phyloP scores from a whole-genome alignment of 2,329 filamentous ascomycete species.

The Emericellopsis atlantica region DNA sequence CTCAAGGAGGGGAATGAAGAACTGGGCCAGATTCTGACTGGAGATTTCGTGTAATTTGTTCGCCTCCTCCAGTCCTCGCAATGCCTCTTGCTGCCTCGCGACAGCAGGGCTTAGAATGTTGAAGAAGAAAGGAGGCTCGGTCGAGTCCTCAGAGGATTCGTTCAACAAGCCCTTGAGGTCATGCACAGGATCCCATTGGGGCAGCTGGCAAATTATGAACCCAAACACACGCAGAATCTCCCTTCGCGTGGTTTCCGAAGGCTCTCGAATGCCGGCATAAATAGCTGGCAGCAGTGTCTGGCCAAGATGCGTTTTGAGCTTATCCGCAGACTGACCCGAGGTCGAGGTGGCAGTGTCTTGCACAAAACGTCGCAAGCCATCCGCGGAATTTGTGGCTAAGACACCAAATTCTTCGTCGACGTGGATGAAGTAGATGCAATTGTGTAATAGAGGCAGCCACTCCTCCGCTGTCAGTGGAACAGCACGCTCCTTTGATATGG shows the following conservation, averaged over 20 bases:
- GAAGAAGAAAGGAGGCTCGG: conserved; percentile 68
- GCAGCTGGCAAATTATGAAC: conserved; percentile 59
- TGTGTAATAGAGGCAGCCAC: conserved; percentile 82
- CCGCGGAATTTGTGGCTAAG: conserved; percentile 65
- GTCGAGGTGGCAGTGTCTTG: conserved; percentile 39
- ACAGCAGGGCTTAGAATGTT: conserved; percentile 87
- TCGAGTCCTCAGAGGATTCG: conserved; percentile 48
- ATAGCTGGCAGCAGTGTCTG: conserved; percentile 62
- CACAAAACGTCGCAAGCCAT: conserved; percentile 67
- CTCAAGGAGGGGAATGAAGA: conserved; percentile 84
- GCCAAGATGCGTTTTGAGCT: conserved; percentile 46
- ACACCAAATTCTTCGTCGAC: conserved; percentile 84
- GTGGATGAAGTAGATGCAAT: conserved; percentile 76
- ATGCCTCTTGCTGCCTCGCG: conserved; percentile 70
- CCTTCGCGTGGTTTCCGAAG: conserved; percentile 71
- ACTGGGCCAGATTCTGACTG: conserved; percentile 68
- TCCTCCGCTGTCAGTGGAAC: conserved; percentile 52
- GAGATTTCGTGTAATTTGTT: conserved; percentile 52
- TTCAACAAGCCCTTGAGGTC: conserved; percentile 62
- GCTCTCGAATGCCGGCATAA: conserved; percentile 61
- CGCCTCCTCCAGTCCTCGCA: conserved; percentile 62
- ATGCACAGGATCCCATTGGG: conserved; percentile 55
- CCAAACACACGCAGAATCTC: conserved; percentile 75
- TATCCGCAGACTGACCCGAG: conserved; percentile 24
- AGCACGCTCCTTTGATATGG: conserved; percentile 53